A percentile compares a stretch with the other conserved stretches of the same genome.
Evolutionary conservation across 345 rosid species (phyloP).

Genomic region (Moricandia arvensis): DNA sequence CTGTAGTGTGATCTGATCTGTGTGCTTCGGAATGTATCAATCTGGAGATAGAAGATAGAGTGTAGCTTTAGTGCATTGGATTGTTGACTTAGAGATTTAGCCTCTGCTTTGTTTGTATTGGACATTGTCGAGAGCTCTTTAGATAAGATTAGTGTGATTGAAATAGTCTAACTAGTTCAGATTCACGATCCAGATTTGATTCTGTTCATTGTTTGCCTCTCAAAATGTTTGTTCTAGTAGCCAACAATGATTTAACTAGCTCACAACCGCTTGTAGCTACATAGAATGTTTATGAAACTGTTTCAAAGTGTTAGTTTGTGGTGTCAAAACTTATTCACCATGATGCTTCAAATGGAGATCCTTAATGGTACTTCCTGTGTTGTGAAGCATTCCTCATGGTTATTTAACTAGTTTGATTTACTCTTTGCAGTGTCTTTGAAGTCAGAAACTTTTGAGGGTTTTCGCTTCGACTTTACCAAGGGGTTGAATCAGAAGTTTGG

Average conservation of each 20-base stretch:
- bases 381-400: background rate
- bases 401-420: slow-evolving; percentile 5
- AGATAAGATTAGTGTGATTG: slow-evolving; percentile 3
- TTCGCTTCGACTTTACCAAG: slow-evolving; percentile 93
- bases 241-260: too few species aligned
- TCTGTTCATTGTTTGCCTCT: background rate
- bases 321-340: background rate
- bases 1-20: slow-evolving; percentile 7
- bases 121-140: background rate
- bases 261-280: background rate
- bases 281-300: background rate
- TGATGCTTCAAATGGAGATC: background rate
- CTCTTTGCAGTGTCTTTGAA: slow-evolving; percentile 81
- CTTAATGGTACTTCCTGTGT: background rate
- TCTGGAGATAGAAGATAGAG: background rate
- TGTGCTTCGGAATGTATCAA: background rate
- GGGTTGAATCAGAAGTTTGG: slow-evolving; percentile 82
- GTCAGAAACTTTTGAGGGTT: slow-evolving; percentile 90
- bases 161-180: background rate
- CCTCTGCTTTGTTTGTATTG: background rate
- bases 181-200: background rate
- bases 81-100: background rate
- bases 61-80: slow-evolving; percentile 12
- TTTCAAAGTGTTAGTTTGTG: background rate
- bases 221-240: background rate